phyloP scores from a whole-genome alignment of 331 rosid species.

The Quercus tomentella region DNA sequence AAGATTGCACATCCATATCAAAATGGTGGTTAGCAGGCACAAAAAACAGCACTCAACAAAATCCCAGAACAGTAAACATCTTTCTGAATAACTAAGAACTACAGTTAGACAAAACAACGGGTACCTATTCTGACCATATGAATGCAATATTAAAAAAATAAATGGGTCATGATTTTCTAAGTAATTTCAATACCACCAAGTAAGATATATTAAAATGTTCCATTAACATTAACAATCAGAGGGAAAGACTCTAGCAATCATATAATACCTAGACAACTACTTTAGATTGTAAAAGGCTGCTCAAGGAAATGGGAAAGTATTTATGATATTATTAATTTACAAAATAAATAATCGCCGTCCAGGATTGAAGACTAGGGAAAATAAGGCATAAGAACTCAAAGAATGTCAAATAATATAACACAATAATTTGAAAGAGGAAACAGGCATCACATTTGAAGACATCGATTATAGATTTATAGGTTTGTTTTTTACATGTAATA shows the following conservation, averaged over 20 bases:
- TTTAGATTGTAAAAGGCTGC: neutral
- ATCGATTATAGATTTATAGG: too few species aligned
- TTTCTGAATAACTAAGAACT: too few species aligned
- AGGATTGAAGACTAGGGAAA: neutral
- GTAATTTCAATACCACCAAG: too few species aligned
- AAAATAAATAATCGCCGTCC: neutral
- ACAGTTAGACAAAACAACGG: too few species aligned
- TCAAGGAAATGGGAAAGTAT: neutral
- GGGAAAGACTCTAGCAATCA: neutral
- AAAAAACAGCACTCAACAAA: neutral
- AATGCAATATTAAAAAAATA: neutral
- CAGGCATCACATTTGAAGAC: too few species aligned
- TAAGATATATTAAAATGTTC: too few species aligned
- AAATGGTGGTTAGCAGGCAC: neutral
- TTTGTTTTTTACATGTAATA: too few species aligned
- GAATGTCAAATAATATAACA: too few species aligned
- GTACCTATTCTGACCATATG: neutral
- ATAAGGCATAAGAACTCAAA: too few species aligned
- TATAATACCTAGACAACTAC: neutral
- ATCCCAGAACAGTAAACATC: neutral
- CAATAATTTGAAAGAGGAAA: too few species aligned
- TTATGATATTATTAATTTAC: neutral
- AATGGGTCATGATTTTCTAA: too few species aligned
- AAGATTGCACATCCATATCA: neutral
- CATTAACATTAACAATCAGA: neutral